A percentile compares a stretch with the other conserved stretches of the same genome.
These are phyloP conservation scores for Puccinellia tenuiflora DNA, from an alignment of 176 grass and related monocot genomes.

Conservation along the genomic window DNA sequence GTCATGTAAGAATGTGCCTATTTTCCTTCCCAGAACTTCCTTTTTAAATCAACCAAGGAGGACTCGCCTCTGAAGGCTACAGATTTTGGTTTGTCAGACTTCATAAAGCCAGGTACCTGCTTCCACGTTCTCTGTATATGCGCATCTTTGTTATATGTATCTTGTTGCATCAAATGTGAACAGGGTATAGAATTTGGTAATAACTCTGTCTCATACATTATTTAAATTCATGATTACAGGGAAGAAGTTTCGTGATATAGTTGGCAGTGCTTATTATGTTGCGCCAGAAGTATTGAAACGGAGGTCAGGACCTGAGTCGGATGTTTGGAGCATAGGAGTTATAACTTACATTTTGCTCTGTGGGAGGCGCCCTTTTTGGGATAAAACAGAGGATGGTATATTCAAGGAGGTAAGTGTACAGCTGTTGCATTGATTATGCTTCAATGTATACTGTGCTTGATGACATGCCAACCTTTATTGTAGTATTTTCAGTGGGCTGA, in stretches of 20 bases:
- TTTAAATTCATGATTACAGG: not conserved
- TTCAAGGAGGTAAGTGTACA: constrained; percentile 85
- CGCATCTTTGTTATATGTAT: constrained; percentile 22
- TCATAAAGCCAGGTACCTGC: constrained; percentile 79
- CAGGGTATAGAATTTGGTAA: too few species aligned
- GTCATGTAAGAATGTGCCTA: constrained; percentile 47
- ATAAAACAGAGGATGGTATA: constrained; percentile 96
- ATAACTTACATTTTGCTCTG: constrained; percentile 99
- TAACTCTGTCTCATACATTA: too few species aligned
- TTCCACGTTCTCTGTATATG: not conserved
- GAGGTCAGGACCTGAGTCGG: constrained; percentile 36
- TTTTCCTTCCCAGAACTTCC: constrained; percentile 94
- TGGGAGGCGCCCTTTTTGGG: constrained; percentile 97
- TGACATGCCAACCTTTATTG: not conserved
- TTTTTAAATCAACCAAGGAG: constrained; percentile 82
- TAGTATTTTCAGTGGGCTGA: not conserved
- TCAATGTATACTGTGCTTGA: not conserved
- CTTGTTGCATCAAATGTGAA: not conserved
- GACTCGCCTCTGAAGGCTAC: constrained; percentile 90
- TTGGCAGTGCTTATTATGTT: too few species aligned
- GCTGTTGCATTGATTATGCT: not conserved
- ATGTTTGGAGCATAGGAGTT: constrained; percentile 99
- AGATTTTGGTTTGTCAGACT: constrained; percentile 96
- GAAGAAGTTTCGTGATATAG: too few species aligned
- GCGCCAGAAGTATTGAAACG: too few species aligned